Conservation (phyloP, 768 basidiomycete genomes). For the Exsudoporus frostii region DNA sequence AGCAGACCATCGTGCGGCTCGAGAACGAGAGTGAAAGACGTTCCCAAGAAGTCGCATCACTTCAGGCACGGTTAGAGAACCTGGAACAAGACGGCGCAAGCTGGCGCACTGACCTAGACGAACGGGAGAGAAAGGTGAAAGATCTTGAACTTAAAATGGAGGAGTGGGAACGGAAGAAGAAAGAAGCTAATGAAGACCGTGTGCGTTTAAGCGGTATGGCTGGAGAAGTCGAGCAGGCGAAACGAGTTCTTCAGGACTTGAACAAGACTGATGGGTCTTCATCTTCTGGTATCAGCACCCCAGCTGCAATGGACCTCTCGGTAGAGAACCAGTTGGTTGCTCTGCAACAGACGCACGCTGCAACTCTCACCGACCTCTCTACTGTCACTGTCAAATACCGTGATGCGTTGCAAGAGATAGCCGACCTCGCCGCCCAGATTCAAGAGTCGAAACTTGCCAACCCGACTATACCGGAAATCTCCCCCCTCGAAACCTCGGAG, state of each 20-base stretch:
- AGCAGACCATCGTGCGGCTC: constrained; percentile 67
- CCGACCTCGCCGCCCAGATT: constrained; percentile 88
- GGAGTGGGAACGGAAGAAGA: constrained; percentile 73
- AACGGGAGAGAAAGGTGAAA: constrained; percentile 70
- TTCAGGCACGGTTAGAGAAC: constrained; percentile 69
- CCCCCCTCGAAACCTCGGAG: constrained; percentile 42
- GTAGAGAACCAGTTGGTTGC: constrained; percentile 62
- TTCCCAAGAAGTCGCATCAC: constrained; percentile 61
- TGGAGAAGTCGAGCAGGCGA: constrained; percentile 67
- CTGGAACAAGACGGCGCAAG: constrained; percentile 73
- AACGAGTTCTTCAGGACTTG: constrained; percentile 56
- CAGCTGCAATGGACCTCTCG: constrained; percentile 35
- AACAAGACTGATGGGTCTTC: constrained; percentile 30
- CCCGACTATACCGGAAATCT: constrained; percentile 40
- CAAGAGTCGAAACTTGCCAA: constrained; percentile 77
- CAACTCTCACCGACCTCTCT: constrained; percentile 76
- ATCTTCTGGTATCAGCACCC: constrained; percentile 28
- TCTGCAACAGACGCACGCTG: constrained; percentile 80
- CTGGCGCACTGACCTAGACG: constrained; percentile 83
- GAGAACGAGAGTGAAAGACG: constrained; percentile 78
- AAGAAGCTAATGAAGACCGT: constrained; percentile 64
- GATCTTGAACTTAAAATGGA: constrained; percentile 76
- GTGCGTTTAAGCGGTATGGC: constrained; percentile 64
- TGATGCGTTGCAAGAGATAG: constrained; percentile 87
- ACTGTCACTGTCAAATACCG: constrained; percentile 79